Evolutionary conservation across 208 protist species (phyloP).

Genomic region (Trypanosoma avium): DNA sequence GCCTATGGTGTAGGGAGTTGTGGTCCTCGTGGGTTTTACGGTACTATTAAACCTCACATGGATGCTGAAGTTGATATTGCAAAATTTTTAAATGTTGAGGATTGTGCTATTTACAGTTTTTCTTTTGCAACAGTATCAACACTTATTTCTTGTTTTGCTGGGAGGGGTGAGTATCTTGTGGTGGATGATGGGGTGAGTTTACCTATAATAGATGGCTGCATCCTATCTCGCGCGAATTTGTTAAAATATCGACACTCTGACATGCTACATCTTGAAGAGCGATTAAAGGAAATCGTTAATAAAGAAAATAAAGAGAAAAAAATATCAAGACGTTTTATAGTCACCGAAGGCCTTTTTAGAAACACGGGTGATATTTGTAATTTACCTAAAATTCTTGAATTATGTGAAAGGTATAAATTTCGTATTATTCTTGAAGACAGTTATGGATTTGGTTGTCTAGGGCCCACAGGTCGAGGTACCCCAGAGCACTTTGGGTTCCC

Average conservation of each 20-base stretch:
- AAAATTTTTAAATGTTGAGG: constrained; percentile 87
- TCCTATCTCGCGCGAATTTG: constrained; percentile 87
- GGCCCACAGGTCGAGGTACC: constrained; percentile 93
- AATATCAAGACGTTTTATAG: constrained; percentile 90
- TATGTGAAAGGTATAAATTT: constrained; percentile 95
- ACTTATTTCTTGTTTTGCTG: constrained; percentile 94
- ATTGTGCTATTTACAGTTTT: constrained; percentile 95
- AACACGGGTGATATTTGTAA: constrained; percentile 89
- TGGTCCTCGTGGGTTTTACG: constrained; percentile 97
- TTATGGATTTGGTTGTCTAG: constrained; percentile 94
- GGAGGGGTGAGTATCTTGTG: constrained; percentile 93
- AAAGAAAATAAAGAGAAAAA: constrained; percentile 61
- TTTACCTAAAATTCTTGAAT: constrained; percentile 85
- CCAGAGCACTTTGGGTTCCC: constrained; percentile 93
- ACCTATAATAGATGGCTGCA: constrained; percentile 84
- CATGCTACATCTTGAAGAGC: constrained; percentile 88
- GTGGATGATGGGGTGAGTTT: constrained; percentile 86
- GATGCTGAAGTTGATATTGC: constrained; percentile 91
- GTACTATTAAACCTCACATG: constrained; percentile 96
- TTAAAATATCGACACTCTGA: constrained; percentile 95
- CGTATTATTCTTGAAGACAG: constrained; percentile 97
- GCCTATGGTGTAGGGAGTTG: constrained; percentile 97
- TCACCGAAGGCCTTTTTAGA: constrained; percentile 95
- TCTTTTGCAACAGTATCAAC: constrained; percentile 94
- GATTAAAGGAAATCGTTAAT: constrained; percentile 70